These are phyloP conservation scores for Microdochium nivale DNA, from an alignment of 2,329 filamentous ascomycete species.

Conservation along the genomic window DNA sequence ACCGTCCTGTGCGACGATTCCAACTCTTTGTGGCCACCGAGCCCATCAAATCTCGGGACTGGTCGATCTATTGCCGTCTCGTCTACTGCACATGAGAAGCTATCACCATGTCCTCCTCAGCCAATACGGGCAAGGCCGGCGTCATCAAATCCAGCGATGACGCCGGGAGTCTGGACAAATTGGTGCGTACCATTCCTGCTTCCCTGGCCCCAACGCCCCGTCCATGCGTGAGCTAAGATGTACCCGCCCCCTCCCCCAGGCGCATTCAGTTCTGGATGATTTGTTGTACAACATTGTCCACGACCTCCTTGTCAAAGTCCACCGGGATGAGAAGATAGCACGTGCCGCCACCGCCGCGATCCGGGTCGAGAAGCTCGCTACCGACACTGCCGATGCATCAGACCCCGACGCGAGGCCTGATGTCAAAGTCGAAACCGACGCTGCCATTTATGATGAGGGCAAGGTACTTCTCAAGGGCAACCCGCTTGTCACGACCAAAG, in stretches of 20 bases:
- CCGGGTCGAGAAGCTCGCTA: conserved; percentile 52
- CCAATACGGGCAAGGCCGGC: conserved; percentile 43
- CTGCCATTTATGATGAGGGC: conserved; percentile 61
- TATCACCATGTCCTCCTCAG: conserved; percentile 11
- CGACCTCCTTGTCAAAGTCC: conserved; percentile 64
- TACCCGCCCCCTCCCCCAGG: conserved; percentile 26
- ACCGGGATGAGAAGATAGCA: conserved; percentile 71
- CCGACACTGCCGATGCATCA: conserved; percentile 44
- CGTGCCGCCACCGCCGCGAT: conserved; percentile 58
- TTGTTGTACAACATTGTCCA: conserved; percentile 69
- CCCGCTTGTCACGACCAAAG: conserved; percentile 59
- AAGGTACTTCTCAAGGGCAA: conserved; percentile 62
- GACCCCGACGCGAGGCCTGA: conserved; percentile 45
- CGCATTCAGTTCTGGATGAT: conserved; percentile 63
- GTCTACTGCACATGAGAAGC: too few species aligned
- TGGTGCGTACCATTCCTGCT: conserved; percentile 38
- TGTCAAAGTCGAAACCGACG: conserved; percentile 55
- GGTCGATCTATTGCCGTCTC: neutral
- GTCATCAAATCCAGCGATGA: conserved; percentile 45
- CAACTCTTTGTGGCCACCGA: neutral
- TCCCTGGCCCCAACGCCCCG: conserved; percentile 4
- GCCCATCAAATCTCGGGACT: neutral
- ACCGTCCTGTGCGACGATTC: too few species aligned
- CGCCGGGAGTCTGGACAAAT: conserved; percentile 44
- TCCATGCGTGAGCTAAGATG: neutral